These are phyloP conservation scores for Keithomyces neogunnii DNA, from an alignment of 2,329 filamentous ascomycete species.

Conservation along the genomic window DNA sequence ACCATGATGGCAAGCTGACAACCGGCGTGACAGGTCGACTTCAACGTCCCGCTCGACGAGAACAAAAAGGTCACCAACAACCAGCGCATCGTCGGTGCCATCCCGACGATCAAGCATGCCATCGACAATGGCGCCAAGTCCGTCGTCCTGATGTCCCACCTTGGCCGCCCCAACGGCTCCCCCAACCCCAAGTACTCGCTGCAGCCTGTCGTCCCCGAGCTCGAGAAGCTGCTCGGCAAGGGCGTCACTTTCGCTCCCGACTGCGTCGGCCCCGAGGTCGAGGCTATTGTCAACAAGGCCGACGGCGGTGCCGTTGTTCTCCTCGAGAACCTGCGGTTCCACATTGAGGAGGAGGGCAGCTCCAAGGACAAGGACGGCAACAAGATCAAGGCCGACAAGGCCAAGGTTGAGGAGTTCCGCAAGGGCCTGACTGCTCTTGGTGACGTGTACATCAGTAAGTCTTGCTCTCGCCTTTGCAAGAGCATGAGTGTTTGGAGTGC, in stretches of 20 bases:
- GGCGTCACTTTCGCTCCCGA: conserved; percentile 83
- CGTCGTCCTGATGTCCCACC: conserved; percentile 96
- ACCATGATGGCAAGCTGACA: conserved; percentile 7
- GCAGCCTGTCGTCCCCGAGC: conserved; percentile 81
- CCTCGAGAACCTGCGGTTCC: conserved; percentile 97
- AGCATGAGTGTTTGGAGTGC: not conserved
- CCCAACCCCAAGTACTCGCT: conserved; percentile 89
- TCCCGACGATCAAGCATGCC: conserved; percentile 93
- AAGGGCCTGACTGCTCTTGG: conserved; percentile 90
- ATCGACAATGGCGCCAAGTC: conserved; percentile 84
- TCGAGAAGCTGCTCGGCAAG: conserved; percentile 83
- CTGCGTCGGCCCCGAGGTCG: conserved; percentile 81
- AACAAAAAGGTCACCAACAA: conserved; percentile 95
- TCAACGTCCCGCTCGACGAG: conserved; percentile 95
- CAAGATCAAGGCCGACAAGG: conserved; percentile 97
- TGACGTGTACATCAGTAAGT: conserved; percentile 91
- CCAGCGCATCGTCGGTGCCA: conserved; percentile 93
- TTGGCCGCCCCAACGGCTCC: conserved; percentile 89
- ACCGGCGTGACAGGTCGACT: conserved; percentile 69
- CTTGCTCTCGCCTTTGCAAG: not conserved
- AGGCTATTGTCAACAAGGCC: conserved; percentile 81
- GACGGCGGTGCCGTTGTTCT: conserved; percentile 76
- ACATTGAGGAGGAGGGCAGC: conserved; percentile 96
- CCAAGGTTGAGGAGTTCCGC: conserved; percentile 84
- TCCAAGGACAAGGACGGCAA: conserved; percentile 89